Base-by-base conservation (phyloP, 2,329 filamentous ascomycete genomes). In the Teratosphaeria gauchensis region DNA sequence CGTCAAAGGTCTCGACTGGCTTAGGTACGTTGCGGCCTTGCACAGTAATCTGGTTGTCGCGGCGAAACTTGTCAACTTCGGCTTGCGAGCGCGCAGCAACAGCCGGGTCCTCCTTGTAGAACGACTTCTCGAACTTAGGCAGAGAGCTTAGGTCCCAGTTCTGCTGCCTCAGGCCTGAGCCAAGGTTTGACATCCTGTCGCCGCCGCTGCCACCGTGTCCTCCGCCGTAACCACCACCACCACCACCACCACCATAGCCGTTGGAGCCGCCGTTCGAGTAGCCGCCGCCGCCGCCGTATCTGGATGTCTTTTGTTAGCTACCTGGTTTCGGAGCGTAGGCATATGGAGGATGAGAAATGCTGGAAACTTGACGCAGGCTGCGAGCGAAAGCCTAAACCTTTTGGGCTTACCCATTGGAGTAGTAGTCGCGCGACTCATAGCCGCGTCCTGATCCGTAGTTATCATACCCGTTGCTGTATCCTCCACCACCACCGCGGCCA, bases 81-180 rank as follows among this genome's bases (percentile, higher is more conserved):
- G 84, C 83, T 51, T 83, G 74, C 12, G 90, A 85, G 71, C 94
- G 89, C 69, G 76, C 80, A 62, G 85, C 77, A 61, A 99, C 92
- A 61, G 84, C 84, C 33, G 87, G 82, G 72, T 94, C 86, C 78
- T 97, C 94, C 80, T 97, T 96, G 84, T 99, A 99, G 80, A 99
- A 99, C 8, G 89, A 92, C 79, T 99, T 99, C 75, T 99, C 94
- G 78, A 99, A 99, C 77, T 97, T 97, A 68, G 94, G 92, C 53
- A 99, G 72, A 6, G 86, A 75, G 70, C 75, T 80, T 57, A 94
- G 69, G 73, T 99, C 94, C 89, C 89, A 99, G 64, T 85, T 81
- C 72, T 96, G 94, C 71, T 87, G 85, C 79, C 95, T 92, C 66
- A 99, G 80, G 68, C 87, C 86, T 64, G 90, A 82, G 69, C 94